These are phyloP conservation scores for Ceratocystis alfenasii DNA, from an alignment of 2,329 filamentous ascomycete genomes.

Conservation along the genomic window DNA sequence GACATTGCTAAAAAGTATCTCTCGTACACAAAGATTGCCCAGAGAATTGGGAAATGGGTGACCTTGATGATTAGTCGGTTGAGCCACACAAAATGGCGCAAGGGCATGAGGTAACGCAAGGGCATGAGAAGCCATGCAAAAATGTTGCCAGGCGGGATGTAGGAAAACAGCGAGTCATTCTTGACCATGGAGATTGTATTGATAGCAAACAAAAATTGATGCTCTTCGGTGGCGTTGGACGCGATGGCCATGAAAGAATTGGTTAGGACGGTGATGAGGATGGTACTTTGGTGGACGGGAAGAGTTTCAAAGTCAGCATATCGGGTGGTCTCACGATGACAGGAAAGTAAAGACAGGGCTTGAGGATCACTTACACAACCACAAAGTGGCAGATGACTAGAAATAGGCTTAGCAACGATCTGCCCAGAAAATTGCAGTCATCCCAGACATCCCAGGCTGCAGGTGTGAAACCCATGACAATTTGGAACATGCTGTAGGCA, in stretches of 20 bases:
- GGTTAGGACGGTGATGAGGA: constrained; percentile 87
- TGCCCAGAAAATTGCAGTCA: constrained; percentile 66
- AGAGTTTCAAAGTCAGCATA: not conserved
- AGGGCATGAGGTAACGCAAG: constrained; percentile 64
- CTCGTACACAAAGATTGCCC: constrained; percentile 80
- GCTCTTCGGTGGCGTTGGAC: constrained; percentile 85
- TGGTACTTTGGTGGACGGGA: constrained; percentile 43
- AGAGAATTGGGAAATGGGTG: constrained; percentile 78
- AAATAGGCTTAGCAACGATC: constrained; percentile 64
- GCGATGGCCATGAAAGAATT: constrained; percentile 95
- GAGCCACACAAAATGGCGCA: constrained; percentile 68
- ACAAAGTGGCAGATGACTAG: constrained; percentile 92
- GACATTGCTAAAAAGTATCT: constrained; percentile 61
- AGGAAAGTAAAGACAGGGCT: not conserved
- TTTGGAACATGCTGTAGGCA: constrained; percentile 86
- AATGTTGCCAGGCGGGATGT: constrained; percentile 82
- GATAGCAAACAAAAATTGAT: constrained; percentile 85
- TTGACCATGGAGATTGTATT: constrained; percentile 98
- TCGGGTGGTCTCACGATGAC: not conserved
- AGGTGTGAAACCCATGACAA: constrained; percentile 90
- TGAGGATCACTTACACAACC: constrained; percentile 51
- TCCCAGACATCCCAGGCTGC: constrained; percentile 88
- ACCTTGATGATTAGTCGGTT: constrained; percentile 87
- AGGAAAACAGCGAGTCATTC: constrained; percentile 91
- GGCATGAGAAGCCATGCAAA: constrained; percentile 83